Conservation (phyloP, 2,329 filamentous ascomycete species). For the Cladophialophora yegresii region DNA sequence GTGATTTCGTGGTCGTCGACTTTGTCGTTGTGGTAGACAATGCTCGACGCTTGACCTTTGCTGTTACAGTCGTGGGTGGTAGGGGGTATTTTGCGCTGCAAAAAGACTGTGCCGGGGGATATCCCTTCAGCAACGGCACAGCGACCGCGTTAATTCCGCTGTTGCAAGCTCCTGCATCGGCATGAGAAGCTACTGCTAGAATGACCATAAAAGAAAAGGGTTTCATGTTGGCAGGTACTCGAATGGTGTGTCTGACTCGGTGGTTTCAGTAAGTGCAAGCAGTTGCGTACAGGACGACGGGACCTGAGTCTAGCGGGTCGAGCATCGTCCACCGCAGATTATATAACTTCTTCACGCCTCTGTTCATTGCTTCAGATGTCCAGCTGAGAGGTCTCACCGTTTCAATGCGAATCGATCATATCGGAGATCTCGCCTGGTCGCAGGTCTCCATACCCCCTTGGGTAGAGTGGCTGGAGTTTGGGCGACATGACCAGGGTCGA, state of each 20-base stretch:
- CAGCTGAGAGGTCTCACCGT: not conserved
- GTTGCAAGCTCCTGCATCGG: constrained; percentile 3
- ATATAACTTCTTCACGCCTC: not conserved
- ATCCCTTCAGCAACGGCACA: constrained; percentile 1
- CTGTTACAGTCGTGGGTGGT: not conserved
- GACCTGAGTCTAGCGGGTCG: not conserved
- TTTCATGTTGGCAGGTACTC: not conserved
- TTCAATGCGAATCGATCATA: not conserved
- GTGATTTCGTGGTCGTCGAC: not conserved
- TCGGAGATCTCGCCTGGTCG: not conserved
- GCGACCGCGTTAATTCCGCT: constrained; percentile 2
- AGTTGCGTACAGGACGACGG: not conserved
- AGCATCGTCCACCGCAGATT: not conserved
- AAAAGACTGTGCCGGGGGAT: constrained; percentile 5
- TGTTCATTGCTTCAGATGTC: not conserved
- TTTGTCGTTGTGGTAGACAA: not conserved
- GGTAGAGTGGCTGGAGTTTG: not conserved
- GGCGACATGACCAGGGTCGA: not conserved
- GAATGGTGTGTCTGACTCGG: not conserved
- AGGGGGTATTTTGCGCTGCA: constrained; percentile 8
- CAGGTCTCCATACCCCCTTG: not conserved
- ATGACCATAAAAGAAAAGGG: not conserved
- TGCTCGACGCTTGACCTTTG: constrained; percentile 1
- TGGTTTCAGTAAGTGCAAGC: not conserved
- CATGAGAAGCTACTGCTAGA: not conserved